Evolutionary conservation across 495 filamentous ascomycete species (phyloP), one percentile per base, ranked within the genome.

Genomic region (Penicillium mononematosum): DNA sequence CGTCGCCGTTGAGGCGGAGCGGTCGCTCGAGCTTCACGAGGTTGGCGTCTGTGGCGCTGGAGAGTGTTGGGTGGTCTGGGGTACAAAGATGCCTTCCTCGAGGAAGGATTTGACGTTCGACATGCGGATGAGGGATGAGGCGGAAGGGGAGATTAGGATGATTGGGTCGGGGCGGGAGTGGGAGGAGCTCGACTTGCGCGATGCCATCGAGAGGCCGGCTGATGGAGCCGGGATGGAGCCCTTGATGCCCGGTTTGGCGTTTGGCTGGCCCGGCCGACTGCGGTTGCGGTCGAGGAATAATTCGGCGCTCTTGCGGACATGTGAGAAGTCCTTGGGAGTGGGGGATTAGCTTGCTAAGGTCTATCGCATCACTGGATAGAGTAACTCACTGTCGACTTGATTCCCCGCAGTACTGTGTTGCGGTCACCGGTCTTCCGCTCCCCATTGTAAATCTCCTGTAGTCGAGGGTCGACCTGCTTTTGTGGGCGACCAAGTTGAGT

Each of bases 111-210:
- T 95, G 75, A 96, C 91, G 73, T 99, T 99, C 22, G 89, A 86
- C 87, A 97, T 91, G 71, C 91, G 89, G n/a, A 99, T 89, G 46
- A 98, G 88, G 9, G 93, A 93, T 20, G 92, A 96, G 32, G 95
- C 95, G 29, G 92, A 97, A n/a, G 95, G 94, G 3, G 95, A 98
- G 64, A 99, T 87, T 14, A 99, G 85, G 75, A 99, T 96, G 73
- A 99, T 99, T 20, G 95, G 95, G 67, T 98, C 92, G 48, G 85
- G 84, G 36, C 90, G 85, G 14, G 83, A 81, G 67, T 72, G 71
- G 50, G 80, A 72, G 12, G 82, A 81, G 65, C 72, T 71, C 53
- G 80, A 72, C 54, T 81, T 82, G 63, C 83, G 78, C 20, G 73
- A 71, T 10, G 70, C 56, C 48, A 73, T 60, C 2, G 74, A 65